Evolutionary conservation across 495 filamentous ascomycete species (phyloP).

Genomic region (Parachaetomium inaequale): DNA sequence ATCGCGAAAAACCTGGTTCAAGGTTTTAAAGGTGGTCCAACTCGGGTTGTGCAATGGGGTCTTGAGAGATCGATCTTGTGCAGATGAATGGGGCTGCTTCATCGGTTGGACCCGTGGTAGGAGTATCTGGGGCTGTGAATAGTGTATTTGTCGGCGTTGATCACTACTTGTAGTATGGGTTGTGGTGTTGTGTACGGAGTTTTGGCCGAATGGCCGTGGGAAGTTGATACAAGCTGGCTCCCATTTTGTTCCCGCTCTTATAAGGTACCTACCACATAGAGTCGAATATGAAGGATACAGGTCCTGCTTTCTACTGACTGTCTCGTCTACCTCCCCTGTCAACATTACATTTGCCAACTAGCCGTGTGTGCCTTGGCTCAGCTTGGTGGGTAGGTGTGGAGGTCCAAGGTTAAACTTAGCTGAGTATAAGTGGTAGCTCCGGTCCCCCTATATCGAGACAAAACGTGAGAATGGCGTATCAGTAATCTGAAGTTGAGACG

Average conservation of each 20-base stretch:
- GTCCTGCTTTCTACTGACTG: too few species aligned
- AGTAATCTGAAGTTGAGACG: not conserved
- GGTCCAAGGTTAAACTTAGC: too few species aligned
- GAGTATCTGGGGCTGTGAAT: not conserved
- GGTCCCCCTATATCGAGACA: too few species aligned
- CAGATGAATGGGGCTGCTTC: not conserved
- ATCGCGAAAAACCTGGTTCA: too few species aligned
- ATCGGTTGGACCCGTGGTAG: not conserved
- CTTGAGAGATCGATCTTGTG: not conserved
- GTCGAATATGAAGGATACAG: too few species aligned
- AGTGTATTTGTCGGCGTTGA: not conserved
- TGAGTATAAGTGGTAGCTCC: too few species aligned
- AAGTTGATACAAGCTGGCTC: not conserved
- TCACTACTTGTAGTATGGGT: too few species aligned
- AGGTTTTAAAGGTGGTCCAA: not conserved
- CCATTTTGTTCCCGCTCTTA: not conserved
- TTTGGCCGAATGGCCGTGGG: not conserved
- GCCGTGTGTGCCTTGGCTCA: too few species aligned
- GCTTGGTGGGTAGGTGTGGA: too few species aligned
- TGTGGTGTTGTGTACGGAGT: slow-evolving; percentile 1
- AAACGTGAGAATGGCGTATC: slow-evolving; percentile 9
- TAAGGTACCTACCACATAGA: not conserved
- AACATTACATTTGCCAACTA: too few species aligned
- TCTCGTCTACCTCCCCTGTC: too few species aligned
- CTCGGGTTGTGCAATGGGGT: not conserved